A percentile compares a stretch with the other conserved stretches of the same genome.
Evolutionary conservation across 768 basidiomycete species (phyloP).

Genomic region (Cystobasidium onofrii): DNA sequence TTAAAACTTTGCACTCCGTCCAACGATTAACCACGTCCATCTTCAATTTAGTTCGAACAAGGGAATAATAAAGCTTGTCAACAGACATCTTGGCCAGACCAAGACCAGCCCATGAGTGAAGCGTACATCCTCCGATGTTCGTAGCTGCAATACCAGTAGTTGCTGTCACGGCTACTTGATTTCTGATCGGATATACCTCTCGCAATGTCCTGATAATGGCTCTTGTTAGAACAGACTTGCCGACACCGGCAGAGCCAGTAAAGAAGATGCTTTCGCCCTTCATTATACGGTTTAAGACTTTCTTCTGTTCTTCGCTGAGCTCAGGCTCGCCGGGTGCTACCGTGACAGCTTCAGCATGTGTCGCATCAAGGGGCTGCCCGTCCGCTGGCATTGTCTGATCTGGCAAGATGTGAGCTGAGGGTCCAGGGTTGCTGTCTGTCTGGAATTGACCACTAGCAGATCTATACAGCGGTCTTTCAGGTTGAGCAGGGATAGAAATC

Average conservation of each 20-base stretch:
- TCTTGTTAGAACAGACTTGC: slow-evolving; percentile 21
- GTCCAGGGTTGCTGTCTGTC: too few species aligned
- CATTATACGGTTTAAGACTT: background rate
- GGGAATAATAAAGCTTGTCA: slow-evolving; percentile 57
- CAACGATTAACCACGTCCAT: slow-evolving; percentile 53
- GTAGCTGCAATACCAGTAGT: slow-evolving; percentile 96
- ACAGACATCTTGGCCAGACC: slow-evolving; percentile 67
- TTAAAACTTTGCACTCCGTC: slow-evolving; percentile 71
- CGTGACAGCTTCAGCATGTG: background rate
- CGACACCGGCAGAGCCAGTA: slow-evolving; percentile 16
- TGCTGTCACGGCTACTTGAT: slow-evolving; percentile 86
- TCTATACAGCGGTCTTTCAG: too few species aligned
- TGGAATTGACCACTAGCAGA: too few species aligned
- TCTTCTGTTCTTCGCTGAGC: slow-evolving; percentile 13
- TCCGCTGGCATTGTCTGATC: background rate
- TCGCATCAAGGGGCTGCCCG: background rate
- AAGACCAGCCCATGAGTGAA: slow-evolving; percentile 93
- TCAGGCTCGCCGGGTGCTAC: background rate
- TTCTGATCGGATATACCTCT: slow-evolving; percentile 45
- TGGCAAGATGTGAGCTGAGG: too few species aligned
- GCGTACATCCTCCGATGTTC: slow-evolving; percentile 89
- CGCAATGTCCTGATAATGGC: slow-evolving; percentile 8
- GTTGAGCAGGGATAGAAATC: too few species aligned
- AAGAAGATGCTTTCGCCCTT: slow-evolving; percentile 19
- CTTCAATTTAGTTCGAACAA: slow-evolving; percentile 68